Base-by-base conservation (phyloP, 2,329 filamentous ascomycete species). In the Fusarium sororula region DNA sequence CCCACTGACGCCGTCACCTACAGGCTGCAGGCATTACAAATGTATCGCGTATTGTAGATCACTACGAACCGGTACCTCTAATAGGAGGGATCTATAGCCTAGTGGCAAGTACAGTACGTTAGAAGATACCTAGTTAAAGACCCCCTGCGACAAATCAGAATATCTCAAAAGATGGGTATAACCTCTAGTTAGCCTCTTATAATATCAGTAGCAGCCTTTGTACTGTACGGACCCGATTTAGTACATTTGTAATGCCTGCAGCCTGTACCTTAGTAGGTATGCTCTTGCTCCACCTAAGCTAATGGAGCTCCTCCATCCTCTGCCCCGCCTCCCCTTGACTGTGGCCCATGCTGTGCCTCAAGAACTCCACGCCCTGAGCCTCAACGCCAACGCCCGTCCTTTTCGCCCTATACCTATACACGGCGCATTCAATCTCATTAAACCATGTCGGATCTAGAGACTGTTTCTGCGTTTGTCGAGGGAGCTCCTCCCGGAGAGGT, bases 401-500 rank as follows among this genome's bases (percentile, higher is more conserved):
- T 58, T 39, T 57, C 47, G 57, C 62, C 48, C 26, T 47, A 28
- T 51, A 61, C 26, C 53, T 50, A 48, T 58, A 45, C 56, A 24
- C 54, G 60, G 61, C 67, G 63, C 67, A 66, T 64, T 71, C 50
- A 32, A 48, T n/a, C 55, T 57, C 17, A 51, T 30, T 50, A 28
- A 58, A 63, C 37, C 66, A 84, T 84, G 82, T 84, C 82, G 42
- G 80, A 83, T 37, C 73, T 84, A 55, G 82, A 84, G 68, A 83
- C 77, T 26, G 87, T 94, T 75, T 93, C 95, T 76, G 92, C 95
- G 58, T 99, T 98, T 83, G 92, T 99, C 75, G 92, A 97, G 86
- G 94, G 94, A 80, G 95, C 96, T 79, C 96, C 96, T 54, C 96
- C 96, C 28, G 96, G 96, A 87, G 96, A 99, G 93, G 96, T 98